Percentiles rank a stretch among this genome's conserved stretches.
Conservation (phyloP, 305 asterid species). For the Stenogyne calaminthoides region DNA sequence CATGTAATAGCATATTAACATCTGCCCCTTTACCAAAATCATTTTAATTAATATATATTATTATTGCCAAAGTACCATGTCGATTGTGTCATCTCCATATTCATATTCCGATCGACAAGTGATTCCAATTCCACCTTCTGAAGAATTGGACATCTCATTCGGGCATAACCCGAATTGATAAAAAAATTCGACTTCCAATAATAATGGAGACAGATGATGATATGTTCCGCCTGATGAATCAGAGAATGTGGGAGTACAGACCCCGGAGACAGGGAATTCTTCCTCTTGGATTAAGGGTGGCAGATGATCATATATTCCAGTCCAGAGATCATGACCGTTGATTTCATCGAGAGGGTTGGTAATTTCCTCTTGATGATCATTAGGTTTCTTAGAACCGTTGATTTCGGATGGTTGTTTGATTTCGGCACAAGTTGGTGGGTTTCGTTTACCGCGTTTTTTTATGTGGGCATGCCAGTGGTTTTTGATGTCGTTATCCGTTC, state of each 20-base stretch:
- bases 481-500: conserved; percentile 64
- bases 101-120: background rate
- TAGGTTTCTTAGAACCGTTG: background rate
- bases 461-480: conserved; percentile 57
- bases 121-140: background rate
- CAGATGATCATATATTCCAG: background rate
- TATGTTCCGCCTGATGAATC: background rate
- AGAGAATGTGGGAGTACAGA: background rate
- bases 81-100: background rate
- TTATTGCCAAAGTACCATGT: background rate
- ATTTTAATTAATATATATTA: too few species aligned
- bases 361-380: background rate
- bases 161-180: background rate
- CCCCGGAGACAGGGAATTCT: background rate
- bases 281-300: background rate
- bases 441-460: conserved; percentile 3
- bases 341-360: background rate
- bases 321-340: background rate
- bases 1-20: background rate
- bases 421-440: background rate
- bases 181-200: background rate
- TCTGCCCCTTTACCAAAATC: background rate
- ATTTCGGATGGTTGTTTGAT: background rate
- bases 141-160: background rate
- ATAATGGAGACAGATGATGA: background rate